Percentiles rank a stretch among this genome's conserved stretches.
Conservation (phyloP, 352 stramenopile species). For the Vaucheria bursata region DNA sequence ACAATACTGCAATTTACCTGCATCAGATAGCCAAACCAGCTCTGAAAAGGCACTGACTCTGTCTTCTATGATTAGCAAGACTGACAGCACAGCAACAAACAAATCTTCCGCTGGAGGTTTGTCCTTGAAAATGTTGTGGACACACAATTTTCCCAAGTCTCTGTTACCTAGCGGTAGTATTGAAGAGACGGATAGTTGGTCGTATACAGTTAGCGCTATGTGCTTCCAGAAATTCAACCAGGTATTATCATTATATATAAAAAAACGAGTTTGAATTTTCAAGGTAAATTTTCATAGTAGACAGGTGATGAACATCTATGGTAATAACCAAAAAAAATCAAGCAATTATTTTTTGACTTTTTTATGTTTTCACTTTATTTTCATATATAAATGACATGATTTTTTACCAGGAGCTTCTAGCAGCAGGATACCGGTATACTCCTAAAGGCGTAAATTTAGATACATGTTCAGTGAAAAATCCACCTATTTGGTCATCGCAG, state of each 20-base stretch:
- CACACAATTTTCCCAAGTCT: not conserved
- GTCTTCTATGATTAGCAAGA: not conserved
- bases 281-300: too few relatives aligned
- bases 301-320: too few relatives aligned
- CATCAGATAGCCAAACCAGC: conserved; percentile 1
- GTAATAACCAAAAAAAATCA: too few relatives aligned
- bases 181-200: not conserved
- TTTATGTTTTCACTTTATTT: too few relatives aligned
- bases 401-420: conserved; percentile 70
- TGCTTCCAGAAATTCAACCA: conserved; percentile 36
- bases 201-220: conserved; percentile 24
- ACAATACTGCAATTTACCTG: conserved; percentile 40
- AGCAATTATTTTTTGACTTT: too few relatives aligned
- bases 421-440: conserved; percentile 80
- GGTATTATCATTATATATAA: too few relatives aligned
- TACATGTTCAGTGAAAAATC: too few relatives aligned
- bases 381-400: too few relatives aligned
- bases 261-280: too few relatives aligned
- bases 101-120: not conserved
- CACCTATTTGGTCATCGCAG: too few relatives aligned
- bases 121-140: not conserved
- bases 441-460: too few relatives aligned
- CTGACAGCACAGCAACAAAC: not conserved
- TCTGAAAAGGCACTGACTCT: not conserved
- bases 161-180: too few relatives aligned